Conservation (phyloP, 176 grass and related monocot genomes). For the Ampelocalamus luodianensis region DNA sequence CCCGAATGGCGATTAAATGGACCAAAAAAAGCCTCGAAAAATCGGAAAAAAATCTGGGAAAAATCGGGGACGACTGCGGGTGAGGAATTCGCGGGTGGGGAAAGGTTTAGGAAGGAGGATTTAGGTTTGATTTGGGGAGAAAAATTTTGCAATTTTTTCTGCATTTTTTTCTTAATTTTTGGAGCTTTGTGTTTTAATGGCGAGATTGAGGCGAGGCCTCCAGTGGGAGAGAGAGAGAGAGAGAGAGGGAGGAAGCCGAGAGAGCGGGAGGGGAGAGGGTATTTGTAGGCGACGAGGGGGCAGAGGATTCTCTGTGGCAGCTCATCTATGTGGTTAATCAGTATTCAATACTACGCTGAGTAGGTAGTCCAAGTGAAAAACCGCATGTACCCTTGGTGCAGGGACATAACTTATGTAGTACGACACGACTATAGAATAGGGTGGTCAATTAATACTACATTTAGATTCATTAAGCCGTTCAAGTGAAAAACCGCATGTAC, state of each 20-base stretch:
- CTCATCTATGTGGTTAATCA: too few species aligned
- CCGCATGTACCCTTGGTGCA: too few species aligned
- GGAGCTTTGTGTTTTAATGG: conserved; percentile 47
- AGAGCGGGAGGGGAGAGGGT: conserved; percentile 42
- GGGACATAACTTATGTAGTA: too few species aligned
- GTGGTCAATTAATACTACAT: too few species aligned
- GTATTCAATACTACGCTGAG: too few species aligned
- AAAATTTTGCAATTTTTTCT: background rate
- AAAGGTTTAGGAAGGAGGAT: background rate
- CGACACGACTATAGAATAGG: too few species aligned
- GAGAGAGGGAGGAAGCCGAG: too few species aligned
- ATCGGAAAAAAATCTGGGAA: conserved; percentile 14
- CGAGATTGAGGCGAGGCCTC: background rate
- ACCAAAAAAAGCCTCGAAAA: conserved; percentile 26
- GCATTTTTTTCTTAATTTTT: background rate
- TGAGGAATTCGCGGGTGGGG: background rate
- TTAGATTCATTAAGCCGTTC: too few species aligned
- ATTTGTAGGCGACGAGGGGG: conserved; percentile 62
- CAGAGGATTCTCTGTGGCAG: conserved; percentile 6
- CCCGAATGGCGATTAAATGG: conserved; percentile 30
- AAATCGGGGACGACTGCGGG: background rate
- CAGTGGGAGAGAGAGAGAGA: too few species aligned
- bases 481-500: too few species aligned
- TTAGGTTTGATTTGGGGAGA: background rate
- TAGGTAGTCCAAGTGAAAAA: too few species aligned